These are phyloP conservation scores for Simmondsia chinensis DNA, from an alignment of 148 eudicot species.

Conservation along the genomic window DNA sequence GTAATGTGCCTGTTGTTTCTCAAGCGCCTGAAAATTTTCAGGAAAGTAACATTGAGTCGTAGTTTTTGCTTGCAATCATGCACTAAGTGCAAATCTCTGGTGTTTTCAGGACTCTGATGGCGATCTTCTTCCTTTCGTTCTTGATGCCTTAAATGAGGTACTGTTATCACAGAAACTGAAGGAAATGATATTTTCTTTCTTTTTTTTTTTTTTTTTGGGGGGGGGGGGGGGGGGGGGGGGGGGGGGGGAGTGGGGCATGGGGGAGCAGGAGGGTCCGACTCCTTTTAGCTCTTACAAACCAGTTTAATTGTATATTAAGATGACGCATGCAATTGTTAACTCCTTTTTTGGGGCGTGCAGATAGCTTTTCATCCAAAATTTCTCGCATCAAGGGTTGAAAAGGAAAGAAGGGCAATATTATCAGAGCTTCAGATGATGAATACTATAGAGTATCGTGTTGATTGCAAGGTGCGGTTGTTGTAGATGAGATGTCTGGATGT, in stretches of 20 bases:
- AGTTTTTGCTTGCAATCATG: not conserved
- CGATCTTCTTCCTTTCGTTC: conserved; percentile 85
- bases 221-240: no score
- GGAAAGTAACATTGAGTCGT: no score
- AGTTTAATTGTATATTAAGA: no score
- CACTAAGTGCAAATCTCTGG: conserved; percentile 7
- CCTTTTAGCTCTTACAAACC: no score
- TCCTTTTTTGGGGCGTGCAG: conserved; percentile 27
- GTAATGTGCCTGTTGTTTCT: no score
- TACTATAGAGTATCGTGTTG: conserved; percentile 98
- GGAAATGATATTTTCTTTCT: no score
- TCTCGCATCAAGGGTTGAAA: conserved; percentile 93
- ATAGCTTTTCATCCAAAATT: conserved; percentile 95
- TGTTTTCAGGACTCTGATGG: conserved; percentile 68
- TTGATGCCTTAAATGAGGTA: conserved; percentile 99
- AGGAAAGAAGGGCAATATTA: conserved; percentile 96
- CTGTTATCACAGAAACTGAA: no score
- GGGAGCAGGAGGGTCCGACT: no score
- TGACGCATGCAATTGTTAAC: conserved; percentile 1
- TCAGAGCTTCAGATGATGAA: conserved; percentile 99
- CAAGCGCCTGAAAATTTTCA: no score
- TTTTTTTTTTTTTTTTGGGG: no score
- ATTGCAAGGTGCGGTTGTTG: conserved; percentile 66
- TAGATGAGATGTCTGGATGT: not conserved
- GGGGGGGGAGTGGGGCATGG: no score